phyloP scores from a whole-genome alignment of 2,329 filamentous ascomycete species.

The Apiospora rasikravindrae region DNA sequence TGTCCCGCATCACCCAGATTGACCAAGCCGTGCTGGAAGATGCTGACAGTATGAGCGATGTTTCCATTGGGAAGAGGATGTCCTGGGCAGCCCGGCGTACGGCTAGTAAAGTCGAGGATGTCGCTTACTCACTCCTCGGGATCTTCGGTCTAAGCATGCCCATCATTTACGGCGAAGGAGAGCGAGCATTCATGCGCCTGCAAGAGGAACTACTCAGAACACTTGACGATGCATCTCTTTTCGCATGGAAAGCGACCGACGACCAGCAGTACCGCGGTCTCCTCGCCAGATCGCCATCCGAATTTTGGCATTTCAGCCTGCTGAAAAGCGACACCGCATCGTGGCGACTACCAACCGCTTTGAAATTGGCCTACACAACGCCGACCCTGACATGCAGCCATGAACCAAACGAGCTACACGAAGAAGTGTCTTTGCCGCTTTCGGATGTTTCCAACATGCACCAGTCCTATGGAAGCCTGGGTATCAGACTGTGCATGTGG shows the following conservation, averaged over 20 bases:
- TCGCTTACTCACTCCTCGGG: neutral
- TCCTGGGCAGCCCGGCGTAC: neutral
- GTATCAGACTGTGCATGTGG: neutral
- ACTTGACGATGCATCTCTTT: neutral
- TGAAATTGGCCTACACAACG: neutral
- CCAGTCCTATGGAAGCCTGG: neutral
- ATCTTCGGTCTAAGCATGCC: neutral
- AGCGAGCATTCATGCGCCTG: neutral
- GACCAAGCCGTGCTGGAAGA: neutral
- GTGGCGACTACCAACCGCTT: neutral
- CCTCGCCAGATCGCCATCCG: neutral
- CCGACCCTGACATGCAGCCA: neutral
- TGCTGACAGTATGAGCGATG: neutral
- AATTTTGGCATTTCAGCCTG: neutral
- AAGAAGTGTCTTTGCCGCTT: neutral
- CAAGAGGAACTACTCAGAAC: neutral
- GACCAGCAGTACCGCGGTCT: neutral
- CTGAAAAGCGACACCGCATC: neutral
- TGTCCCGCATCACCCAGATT: neutral
- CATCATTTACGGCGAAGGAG: neutral
- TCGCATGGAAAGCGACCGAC: neutral
- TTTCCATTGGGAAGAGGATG: neutral
- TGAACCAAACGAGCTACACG: neutral
- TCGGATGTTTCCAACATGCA: neutral
- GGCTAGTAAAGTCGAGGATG: neutral